Evolutionary conservation across 352 stramenopile species (phyloP), one percentile per base, ranked within the genome.

Genomic region (Globisporangium viniferum): DNA sequence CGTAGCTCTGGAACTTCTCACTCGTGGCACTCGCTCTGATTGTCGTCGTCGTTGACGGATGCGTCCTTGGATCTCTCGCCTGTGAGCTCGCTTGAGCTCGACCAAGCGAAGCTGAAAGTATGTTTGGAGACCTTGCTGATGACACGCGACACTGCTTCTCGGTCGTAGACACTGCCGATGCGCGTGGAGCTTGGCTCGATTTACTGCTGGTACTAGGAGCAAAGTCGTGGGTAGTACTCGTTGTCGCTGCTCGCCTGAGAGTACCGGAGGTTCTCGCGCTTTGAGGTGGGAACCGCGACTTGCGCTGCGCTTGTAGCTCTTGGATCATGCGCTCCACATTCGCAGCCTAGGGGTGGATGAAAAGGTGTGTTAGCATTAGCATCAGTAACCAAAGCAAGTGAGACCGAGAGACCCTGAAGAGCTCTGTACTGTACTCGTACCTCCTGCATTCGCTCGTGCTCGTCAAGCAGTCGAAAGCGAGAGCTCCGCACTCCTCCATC

Each of bases 281-380:
- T 36, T 31, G 62, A 33, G 64, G 20, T 4, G 44, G 35, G 20
- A 29, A 31, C 22, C 65, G 64, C 18, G 64, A 54, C 12, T 70
- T 62, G 5, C 71, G 64, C 46, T 77, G 71, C 12, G 62, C 59
- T 55, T 81, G 64, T 18, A 88, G 61, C 24, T 88, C 75, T 2
- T 64, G 67, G 22, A 86, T 76, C 66, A 88, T 83, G 18, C 80
- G 78, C 33, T 76, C 71, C 3, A 88, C 76, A 31, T 80, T 74
- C 41, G 75, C 69, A 1, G 68, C 65, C 77, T 84, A 27, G 24
- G 24, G 24, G 2, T 65, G 36, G 20, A 68, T 22, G 20, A 48
- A n/a, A 20, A 8, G 20, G 18, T 12, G 36, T 4, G 36, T 44
- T 44, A 44, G 36, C 36, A 14, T 1, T 44, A 44, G 36, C 14